Evolutionary conservation across 768 basidiomycete genomes (phyloP).

Genomic region (Asterophora lycoperdoides): DNA sequence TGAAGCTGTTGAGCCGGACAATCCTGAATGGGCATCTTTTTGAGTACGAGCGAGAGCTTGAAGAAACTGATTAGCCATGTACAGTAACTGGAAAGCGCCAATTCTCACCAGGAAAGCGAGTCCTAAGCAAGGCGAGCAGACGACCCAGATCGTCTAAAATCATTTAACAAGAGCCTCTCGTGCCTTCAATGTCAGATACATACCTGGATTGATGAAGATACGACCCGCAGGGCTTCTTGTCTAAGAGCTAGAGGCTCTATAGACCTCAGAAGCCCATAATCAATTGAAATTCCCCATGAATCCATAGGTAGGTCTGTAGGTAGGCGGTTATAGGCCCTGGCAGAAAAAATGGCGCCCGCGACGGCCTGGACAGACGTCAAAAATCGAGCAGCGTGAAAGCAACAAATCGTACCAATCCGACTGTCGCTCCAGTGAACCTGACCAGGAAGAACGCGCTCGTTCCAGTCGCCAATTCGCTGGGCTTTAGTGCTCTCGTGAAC

Average conservation of each 20-base stretch:
- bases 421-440: conserved; percentile 80
- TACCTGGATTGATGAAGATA: conserved; percentile 65
- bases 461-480: conserved; percentile 66
- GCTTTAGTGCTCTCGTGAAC: conserved; percentile 61
- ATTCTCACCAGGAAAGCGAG: conserved; percentile 54
- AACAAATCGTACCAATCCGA: conserved; percentile 59
- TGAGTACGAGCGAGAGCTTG: conserved; percentile 40
- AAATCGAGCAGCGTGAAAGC: conserved; percentile 8
- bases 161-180: background rate
- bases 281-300: conserved; percentile 42
- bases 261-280: conserved; percentile 47
- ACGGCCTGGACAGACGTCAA: conserved; percentile 49
- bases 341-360: conserved; percentile 71
- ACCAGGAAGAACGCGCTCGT: conserved; percentile 88
- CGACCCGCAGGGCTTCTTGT: conserved; percentile 42
- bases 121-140: conserved; percentile 67
- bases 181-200: conserved; percentile 12
- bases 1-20: conserved; percentile 3
- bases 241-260: conserved; percentile 45
- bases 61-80: conserved; percentile 5
- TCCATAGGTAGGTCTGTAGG: conserved; percentile 43
- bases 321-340: conserved; percentile 42
- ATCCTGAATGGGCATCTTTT: conserved; percentile 33
- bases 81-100: conserved; percentile 1
- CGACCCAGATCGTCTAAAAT: conserved; percentile 64